Base-by-base conservation (phyloP, 208 protist species). In the Kentomonas sorsogonicus region DNA sequence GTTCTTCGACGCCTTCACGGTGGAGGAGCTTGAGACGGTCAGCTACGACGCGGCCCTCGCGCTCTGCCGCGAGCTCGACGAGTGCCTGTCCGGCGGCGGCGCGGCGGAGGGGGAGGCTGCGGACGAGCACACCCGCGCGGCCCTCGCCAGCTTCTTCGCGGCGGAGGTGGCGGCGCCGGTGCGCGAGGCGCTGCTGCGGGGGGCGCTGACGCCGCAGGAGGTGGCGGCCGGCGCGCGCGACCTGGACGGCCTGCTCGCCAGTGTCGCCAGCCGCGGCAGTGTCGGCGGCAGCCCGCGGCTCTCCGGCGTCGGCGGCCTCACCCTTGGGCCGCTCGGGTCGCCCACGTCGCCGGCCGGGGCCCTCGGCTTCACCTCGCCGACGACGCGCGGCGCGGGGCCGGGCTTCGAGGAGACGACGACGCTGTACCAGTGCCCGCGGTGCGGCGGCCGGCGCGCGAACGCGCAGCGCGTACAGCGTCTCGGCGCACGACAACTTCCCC, bases 401-500 rank as follows among this genome's bases (percentile, higher is more conserved):
- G 55, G 34, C 5, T 38, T 63, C 6, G 62, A 46, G 15, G 72
- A 63, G 44, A 54, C 73, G 39, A 89, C 84, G 5, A 69, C 84
- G 5, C 65, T 86, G 2, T 86, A 89, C 53, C 62, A 51, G 20
- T 91, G 84, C 52, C 84, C 79, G 1, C 71, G 73, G 20, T 91
- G 84, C 34, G 80, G 80, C 25, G 77, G 74, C 0, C 65, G 66
- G 22, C 80, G 88, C 48, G 84, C 80, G 48, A 67, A 79, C n/a
- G 33, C 68, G 67, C 25, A 85, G 53, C 51, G 76, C 66, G 51
- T 88, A 91, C 70, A 74, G 77, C 3, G 80, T 91, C 13, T 71
- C 75, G 45, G 77, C 84, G 0, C 84, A 91, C 60, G 80, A 91
- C 53, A 88, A 83, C 75, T 76, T 82, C 60, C 75, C 77, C 0